Conservation (phyloP, 1,284 basidiomycete species). For the Ceratobasidium sp. region DNA sequence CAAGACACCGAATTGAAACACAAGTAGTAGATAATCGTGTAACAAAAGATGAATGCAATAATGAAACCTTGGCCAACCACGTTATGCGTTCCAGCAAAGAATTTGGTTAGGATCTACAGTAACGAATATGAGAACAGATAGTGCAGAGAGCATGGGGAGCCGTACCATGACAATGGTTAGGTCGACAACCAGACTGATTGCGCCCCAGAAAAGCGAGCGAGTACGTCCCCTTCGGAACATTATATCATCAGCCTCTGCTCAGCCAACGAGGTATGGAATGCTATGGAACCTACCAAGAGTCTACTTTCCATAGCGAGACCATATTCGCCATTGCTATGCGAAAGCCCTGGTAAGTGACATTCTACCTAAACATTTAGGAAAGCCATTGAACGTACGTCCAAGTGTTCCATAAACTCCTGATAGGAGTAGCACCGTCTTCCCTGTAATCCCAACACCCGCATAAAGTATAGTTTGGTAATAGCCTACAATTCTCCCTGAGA, state of each 20-base stretch:
- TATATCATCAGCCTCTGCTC: background rate
- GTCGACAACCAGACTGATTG: conserved; percentile 12
- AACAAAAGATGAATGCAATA: conserved; percentile 34
- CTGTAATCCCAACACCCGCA: conserved; percentile 27
- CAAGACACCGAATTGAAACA: conserved; percentile 31
- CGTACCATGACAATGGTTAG: conserved; percentile 29
- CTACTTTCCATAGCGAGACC: conserved; percentile 33
- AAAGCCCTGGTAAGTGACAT: background rate
- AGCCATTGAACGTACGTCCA: conserved; percentile 12
- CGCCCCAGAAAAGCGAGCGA: conserved; percentile 32
- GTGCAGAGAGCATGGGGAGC: background rate
- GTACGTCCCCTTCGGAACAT: conserved; percentile 15
- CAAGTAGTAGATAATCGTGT: conserved; percentile 30
- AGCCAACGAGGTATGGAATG: background rate
- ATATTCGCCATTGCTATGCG: conserved; percentile 7
- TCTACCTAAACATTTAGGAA: too few relatives aligned
- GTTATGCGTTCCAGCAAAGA: conserved; percentile 32
- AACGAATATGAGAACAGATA: background rate
- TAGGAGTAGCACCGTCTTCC: conserved; percentile 27
- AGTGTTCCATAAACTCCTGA: conserved; percentile 35
- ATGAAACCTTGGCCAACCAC: conserved; percentile 28
- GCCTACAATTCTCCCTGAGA: background rate
- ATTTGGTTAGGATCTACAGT: conserved; percentile 13
- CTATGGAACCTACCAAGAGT: conserved; percentile 8
- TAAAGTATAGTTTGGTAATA: conserved; percentile 38